A percentile compares a stretch with the other conserved stretches of the same genome.
Evolutionary conservation across 2,329 filamentous ascomycete species (phyloP).

Genomic region (Hypoxylon sp.): DNA sequence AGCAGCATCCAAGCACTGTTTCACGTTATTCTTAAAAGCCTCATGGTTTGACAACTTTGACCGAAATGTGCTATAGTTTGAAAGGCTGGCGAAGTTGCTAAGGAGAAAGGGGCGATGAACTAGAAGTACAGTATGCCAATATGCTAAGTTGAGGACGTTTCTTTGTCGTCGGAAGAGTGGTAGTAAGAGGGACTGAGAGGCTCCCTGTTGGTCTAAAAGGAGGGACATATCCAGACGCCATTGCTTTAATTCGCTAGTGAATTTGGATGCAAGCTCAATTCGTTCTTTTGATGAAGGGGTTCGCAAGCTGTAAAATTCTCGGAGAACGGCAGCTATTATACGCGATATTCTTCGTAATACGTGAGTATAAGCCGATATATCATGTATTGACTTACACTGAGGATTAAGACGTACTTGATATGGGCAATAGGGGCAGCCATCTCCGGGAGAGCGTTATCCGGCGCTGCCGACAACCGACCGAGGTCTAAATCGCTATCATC

Average conservation of each 20-base stretch:
- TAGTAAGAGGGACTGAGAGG: constrained; percentile 60
- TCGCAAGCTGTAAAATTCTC: constrained; percentile 59
- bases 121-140: constrained; percentile 53
- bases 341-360: constrained; percentile 51
- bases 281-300: constrained; percentile 48
- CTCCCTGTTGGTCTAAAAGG: constrained; percentile 58
- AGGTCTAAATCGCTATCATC: constrained; percentile 64
- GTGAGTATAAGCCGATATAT: neutral
- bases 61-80: constrained; percentile 39
- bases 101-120: constrained; percentile 53
- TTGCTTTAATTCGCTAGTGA: constrained; percentile 57
- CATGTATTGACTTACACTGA: neutral
- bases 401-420: constrained; percentile 50
- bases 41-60: constrained; percentile 25
- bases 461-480: constrained; percentile 6
- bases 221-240: constrained; percentile 62
- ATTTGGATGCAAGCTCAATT: constrained; percentile 56
- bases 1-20: constrained; percentile 56
- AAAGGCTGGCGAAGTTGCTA: constrained; percentile 46
- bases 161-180: constrained; percentile 62
- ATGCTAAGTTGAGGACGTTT: constrained; percentile 54
- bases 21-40: constrained; percentile 48
- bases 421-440: constrained; percentile 62
- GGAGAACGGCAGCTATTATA: constrained; percentile 59
- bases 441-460: constrained; percentile 43